Evolutionary conservation across 371 early-diverging fungal species (phyloP), one percentile per base, ranked within the genome.

Genomic region (Mucor lusitanicus): DNA sequence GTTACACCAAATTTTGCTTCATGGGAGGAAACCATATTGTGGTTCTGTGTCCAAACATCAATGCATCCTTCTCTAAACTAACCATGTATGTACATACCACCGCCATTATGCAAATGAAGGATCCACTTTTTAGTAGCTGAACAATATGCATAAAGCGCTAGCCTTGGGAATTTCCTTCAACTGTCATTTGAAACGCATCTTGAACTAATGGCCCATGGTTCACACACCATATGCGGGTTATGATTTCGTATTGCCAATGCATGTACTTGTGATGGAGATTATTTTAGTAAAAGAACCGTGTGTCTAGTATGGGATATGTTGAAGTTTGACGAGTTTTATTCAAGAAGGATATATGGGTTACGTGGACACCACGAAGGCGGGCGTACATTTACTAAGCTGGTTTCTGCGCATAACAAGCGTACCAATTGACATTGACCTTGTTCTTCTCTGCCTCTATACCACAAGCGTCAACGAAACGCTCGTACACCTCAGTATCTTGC

Each of bases 351-450:
- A 46, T 46, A 46, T 46, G 9, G 23, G 9, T n/a, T 46, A 46
- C 11, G n/a, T 44, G 19, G 13, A n/a, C n/a, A n/a, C n/a, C 44
- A n/a, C n/a, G 19, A 7, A 44, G 6, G 8, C 19, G 44, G n/a
- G 44, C 17, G 17, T 19, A 17, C 5, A 40, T 46, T 46, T 46
- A 46, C 4, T 21, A 21, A 46, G 54, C 13, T 8, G 69, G 59
- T 25, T 70, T 70, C 58, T 65, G 65, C 32, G 62, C 70, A 61
- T 65, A 70, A 30, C 15, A 40, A 55, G 46, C 13, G 53, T 58
- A 59, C 50, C 58, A 70, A 40, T 50, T 39, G 37, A 46, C 8
- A 42, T 27, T 35, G 23, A 63, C 58, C 35, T 66, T 57, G 19
- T 35, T 23, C 32, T 65, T 15, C 8, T 23, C 21, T 23, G 58